Conservation (phyloP, 345 rosid genomes). For the Crucihimalaya himalaica region DNA sequence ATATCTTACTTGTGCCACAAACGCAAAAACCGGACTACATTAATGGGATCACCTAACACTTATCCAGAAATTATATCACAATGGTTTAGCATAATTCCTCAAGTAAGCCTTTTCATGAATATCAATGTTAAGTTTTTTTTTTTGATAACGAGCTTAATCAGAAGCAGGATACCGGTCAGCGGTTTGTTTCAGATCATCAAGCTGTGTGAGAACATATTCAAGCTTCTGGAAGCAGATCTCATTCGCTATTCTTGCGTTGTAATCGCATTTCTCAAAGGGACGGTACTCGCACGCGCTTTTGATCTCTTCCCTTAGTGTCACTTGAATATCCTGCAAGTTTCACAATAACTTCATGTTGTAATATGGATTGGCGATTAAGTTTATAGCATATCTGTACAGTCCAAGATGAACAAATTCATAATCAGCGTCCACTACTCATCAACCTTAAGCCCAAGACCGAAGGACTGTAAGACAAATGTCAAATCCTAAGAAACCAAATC, state of each 20-base stretch:
- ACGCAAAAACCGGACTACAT: too few species aligned
- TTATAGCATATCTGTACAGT: background rate
- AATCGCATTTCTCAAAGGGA: conserved; percentile 94
- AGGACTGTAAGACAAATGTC: background rate
- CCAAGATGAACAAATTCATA: background rate
- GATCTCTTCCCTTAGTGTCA: conserved; percentile 86
- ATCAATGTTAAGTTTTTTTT: background rate
- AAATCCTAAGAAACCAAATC: conserved; percentile 6
- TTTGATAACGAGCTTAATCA: conserved; percentile 2
- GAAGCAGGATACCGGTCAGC: conserved; percentile 48
- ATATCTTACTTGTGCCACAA: too few species aligned
- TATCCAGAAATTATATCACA: background rate
- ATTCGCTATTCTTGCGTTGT: conserved; percentile 66
- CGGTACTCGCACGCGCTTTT: conserved; percentile 97
- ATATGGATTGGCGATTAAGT: background rate
- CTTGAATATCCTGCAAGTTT: conserved; percentile 73
- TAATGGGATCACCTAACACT: background rate
- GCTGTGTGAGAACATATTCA: conserved; percentile 58
- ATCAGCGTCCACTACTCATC: conserved; percentile 10
- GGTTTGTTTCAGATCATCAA: conserved; percentile 57
- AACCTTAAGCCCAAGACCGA: background rate
- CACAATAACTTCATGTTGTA: background rate
- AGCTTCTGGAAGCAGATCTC: conserved; percentile 82
- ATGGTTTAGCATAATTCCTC: background rate
- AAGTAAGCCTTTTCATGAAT: background rate